phyloP scores from a whole-genome alignment of 2,329 filamentous ascomycete species.

The Trichophaea hybrida region DNA sequence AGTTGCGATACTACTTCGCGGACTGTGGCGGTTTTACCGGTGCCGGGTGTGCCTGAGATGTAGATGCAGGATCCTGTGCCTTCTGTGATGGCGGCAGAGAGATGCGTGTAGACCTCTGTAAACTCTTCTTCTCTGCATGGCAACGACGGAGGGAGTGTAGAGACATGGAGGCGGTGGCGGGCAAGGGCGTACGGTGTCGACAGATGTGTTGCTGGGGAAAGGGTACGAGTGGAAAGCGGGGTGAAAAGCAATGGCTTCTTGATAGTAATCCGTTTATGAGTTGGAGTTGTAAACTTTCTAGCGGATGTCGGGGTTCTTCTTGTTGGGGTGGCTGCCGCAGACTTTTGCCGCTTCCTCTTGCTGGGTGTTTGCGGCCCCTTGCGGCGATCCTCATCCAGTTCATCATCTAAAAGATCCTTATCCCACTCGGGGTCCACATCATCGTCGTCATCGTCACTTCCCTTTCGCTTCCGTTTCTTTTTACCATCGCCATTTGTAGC shows the following conservation, averaged over 20 bases:
- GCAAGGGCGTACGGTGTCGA: slow-evolving; percentile 86
- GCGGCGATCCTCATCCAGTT: slow-evolving; percentile 17
- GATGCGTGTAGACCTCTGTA: slow-evolving; percentile 76
- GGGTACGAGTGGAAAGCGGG: slow-evolving; percentile 71
- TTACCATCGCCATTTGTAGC: slow-evolving; percentile 16
- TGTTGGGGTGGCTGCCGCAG: slow-evolving; percentile 22
- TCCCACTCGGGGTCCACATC: slow-evolving; percentile 17
- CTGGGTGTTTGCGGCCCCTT: slow-evolving; percentile 33
- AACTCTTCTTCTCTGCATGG: slow-evolving; percentile 91
- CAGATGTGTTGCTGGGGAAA: slow-evolving; percentile 60
- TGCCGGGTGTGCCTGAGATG: slow-evolving; percentile 96
- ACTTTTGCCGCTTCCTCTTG: slow-evolving; percentile 26
- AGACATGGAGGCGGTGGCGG: slow-evolving; percentile 77
- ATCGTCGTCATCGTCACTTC: slow-evolving; percentile 28
- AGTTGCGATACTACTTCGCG: slow-evolving; percentile 83
- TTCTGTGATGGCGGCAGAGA: slow-evolving; percentile 86
- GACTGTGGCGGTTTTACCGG: slow-evolving; percentile 93
- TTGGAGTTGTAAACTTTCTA: slow-evolving; percentile 45
- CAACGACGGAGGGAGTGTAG: slow-evolving; percentile 74
- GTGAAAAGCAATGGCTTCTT: slow-evolving; percentile 93
- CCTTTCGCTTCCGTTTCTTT: not conserved
- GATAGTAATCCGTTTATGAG: slow-evolving; percentile 46
- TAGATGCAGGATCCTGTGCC: slow-evolving; percentile 94
- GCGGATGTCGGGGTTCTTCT: slow-evolving; percentile 10
- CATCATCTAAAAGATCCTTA: slow-evolving; percentile 15